phyloP scores from a whole-genome alignment of 1,284 basidiomycete genomes.

The Irpex sp. region DNA sequence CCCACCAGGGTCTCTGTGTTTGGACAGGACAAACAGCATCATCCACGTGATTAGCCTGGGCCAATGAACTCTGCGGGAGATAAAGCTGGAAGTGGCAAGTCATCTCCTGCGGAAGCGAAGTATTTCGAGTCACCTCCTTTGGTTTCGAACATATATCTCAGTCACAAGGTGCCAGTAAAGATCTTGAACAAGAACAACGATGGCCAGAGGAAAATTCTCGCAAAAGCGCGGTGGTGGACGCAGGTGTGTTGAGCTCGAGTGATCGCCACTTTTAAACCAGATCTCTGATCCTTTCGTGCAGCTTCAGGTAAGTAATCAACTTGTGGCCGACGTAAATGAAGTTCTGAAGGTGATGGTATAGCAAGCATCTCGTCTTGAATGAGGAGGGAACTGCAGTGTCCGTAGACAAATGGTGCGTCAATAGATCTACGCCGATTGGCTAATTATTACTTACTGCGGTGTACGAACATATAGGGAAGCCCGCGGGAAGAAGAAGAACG shows the following conservation, averaged over 20 bases:
- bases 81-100: background rate
- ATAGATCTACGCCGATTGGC: background rate
- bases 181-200: slow-evolving; percentile 8
- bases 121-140: background rate
- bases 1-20: background rate
- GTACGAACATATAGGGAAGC: slow-evolving; percentile 6
- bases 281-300: slow-evolving; percentile 11
- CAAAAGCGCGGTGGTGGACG: slow-evolving; percentile 84
- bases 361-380: slow-evolving; percentile 57
- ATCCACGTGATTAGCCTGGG: background rate
- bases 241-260: slow-evolving; percentile 19
- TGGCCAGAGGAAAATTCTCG: slow-evolving; percentile 68
- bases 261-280: background rate
- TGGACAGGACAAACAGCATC: background rate
- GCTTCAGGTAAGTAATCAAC: slow-evolving; percentile 27
- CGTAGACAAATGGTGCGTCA: slow-evolving; percentile 43
- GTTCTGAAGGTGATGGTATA: slow-evolving; percentile 23
- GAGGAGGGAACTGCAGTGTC: slow-evolving; percentile 59
- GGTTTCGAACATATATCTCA: background rate
- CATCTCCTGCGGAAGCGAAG: background rate
- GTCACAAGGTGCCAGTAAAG: background rate
- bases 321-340: background rate
- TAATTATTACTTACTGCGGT: background rate
- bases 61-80: background rate
- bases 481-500: slow-evolving; percentile 16